These are phyloP conservation scores for Didymella segeticola DNA, from an alignment of 2,329 filamentous ascomycete species.

Conservation along the genomic window DNA sequence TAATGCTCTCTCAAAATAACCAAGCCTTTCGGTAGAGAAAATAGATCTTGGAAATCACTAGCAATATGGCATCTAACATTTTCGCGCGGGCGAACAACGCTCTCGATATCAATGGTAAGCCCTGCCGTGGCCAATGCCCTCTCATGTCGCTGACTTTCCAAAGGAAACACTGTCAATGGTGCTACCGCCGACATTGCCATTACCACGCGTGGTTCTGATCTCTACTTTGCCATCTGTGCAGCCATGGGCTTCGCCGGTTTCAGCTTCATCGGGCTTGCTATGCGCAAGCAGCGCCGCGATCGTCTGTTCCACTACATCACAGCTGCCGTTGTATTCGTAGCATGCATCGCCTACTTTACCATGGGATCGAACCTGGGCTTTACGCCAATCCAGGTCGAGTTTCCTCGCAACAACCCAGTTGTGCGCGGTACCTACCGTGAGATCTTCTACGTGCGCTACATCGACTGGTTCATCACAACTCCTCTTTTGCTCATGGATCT, in stretches of 20 bases:
- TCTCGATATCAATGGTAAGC: conserved; percentile 30
- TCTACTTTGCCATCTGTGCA: conserved; percentile 68
- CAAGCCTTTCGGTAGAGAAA: conserved; percentile 1
- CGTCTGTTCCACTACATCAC: conserved; percentile 72
- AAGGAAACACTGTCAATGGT: conserved; percentile 56
- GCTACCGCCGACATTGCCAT: conserved; percentile 61
- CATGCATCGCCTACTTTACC: conserved; percentile 69
- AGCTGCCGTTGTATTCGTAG: conserved; percentile 63
- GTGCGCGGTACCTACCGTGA: conserved; percentile 63
- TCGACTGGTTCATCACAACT: conserved; percentile 70
- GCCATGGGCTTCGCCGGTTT: conserved; percentile 65
- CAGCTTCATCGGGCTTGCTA: conserved; percentile 59
- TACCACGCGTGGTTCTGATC: conserved; percentile 66
- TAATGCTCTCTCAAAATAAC: neutral
- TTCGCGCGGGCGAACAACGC: conserved; percentile 27
- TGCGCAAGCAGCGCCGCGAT: conserved; percentile 61
- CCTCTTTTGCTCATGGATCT: conserved; percentile 69
- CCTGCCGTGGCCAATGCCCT: neutral
- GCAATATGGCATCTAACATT: conserved; percentile 10
- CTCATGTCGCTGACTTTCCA: neutral
- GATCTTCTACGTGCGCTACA: conserved; percentile 72
- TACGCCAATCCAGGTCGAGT: conserved; percentile 69
- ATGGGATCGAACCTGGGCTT: conserved; percentile 73
- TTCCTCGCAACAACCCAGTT: conserved; percentile 53
- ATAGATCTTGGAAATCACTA: neutral